These are phyloP conservation scores for Verticillium dahliae DNA, from an alignment of 2,329 filamentous ascomycete genomes.

Conservation along the genomic window DNA sequence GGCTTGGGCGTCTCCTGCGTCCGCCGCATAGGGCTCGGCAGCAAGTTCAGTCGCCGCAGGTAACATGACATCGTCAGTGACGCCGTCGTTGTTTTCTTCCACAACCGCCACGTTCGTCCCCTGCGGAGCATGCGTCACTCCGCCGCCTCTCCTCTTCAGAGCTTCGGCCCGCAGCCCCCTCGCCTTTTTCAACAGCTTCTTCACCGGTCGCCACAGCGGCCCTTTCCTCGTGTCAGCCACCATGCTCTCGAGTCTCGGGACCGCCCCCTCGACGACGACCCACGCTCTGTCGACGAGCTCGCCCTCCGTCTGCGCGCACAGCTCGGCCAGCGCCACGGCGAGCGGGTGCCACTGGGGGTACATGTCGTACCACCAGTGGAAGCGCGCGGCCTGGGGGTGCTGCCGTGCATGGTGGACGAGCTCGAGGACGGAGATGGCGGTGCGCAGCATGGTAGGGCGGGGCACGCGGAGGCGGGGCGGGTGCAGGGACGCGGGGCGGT, in stretches of 20 bases:
- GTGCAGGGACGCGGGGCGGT: constrained; percentile 14
- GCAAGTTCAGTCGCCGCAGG: background rate
- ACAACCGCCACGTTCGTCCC: background rate
- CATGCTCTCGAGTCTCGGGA: constrained; percentile 32
- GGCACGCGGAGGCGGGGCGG: constrained; percentile 24
- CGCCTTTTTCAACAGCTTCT: constrained; percentile 45
- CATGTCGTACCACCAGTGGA: constrained; percentile 40
- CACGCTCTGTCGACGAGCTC: constrained; percentile 42
- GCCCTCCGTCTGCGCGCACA: constrained; percentile 40
- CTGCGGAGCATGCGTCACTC: background rate
- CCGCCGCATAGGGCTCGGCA: background rate
- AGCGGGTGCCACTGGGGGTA: constrained; percentile 51
- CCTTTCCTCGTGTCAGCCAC: constrained; percentile 33
- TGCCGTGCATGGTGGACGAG: constrained; percentile 17
- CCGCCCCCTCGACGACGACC: constrained; percentile 37
- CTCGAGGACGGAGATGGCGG: constrained; percentile 40
- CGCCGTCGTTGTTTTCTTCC: background rate
- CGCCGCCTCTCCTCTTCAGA: constrained; percentile 11
- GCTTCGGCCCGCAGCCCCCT: constrained; percentile 28
- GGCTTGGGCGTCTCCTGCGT: background rate
- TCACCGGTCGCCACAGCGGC: constrained; percentile 45
- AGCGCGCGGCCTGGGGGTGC: constrained; percentile 19
- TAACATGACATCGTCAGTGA: background rate
- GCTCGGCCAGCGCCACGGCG: constrained; percentile 44
- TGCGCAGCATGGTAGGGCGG: constrained; percentile 36